Base-by-base conservation (phyloP, 257 asterid genomes). In the Rubia yunnanensis region DNA sequence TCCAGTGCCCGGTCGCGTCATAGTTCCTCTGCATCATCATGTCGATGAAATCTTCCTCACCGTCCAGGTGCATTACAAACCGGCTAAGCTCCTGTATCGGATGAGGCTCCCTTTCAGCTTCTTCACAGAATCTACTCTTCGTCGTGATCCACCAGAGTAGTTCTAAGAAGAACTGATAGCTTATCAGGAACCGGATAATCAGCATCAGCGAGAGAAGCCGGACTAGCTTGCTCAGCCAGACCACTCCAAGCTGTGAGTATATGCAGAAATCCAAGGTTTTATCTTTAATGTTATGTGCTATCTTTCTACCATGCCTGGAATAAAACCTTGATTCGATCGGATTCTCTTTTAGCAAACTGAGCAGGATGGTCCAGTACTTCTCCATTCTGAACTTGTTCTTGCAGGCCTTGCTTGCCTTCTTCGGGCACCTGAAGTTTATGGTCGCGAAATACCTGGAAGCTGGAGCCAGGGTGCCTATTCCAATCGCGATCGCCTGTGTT, bases 1-100 rank as follows among this genome's bases (percentile, higher is more conserved):
- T 79, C 85, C 89, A 91, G 68, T 78, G 86, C 13, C 71, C 76
- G 11, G 81, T 67, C 22, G 85, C 80, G 64, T 82, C 94, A 60
- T 71, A 41, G 74, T 85, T 77, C 46, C 75, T 68, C 52, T 71
- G 71, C 84, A 73, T 81, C 87, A 88, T 81, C 84, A 79, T 73
- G 20, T 85, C 83, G 60, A 83, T 72, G 76, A 91, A 73, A 10
- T 65, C 78, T 68, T 91, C 88, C 76, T 91, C 96, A 65, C 96
- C 95, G 73, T 86, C 89, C 4, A 88, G 96, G 67, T 84, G 85
- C 81, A 88, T 61, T 30, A 89, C 89, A 55, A 79, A 91, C 20
- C 59, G 52, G 56, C 84, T 77, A 31, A 86, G 88, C 52, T 84
- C 87, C 70, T 78, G 73, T 64, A 68, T 78, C 26, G 83, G 55